Evolutionary conservation across 371 early-diverging fungal species (phyloP).

Genomic region (Batrachochytrium dendrobatidis): DNA sequence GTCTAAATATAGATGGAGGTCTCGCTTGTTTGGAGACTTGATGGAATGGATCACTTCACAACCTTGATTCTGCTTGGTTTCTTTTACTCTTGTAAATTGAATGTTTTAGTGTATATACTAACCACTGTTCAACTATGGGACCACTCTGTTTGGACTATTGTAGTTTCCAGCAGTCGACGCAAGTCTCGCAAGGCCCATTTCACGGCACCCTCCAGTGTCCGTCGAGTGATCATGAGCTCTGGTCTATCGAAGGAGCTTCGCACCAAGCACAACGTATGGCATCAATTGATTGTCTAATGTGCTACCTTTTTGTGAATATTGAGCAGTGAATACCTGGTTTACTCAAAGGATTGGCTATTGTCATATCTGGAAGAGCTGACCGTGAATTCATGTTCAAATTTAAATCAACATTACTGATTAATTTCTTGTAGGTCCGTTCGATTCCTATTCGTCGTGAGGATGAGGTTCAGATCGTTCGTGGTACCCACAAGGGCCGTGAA

Average conservation of each 20-base stretch:
- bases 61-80: no score
- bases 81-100: no score
- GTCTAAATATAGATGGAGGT: no score
- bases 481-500: conserved; percentile 93
- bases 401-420: neutral
- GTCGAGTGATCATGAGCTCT: conserved; percentile 95
- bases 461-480: conserved; percentile 93
- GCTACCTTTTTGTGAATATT: neutral
- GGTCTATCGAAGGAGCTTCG: conserved; percentile 95
- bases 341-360: no score
- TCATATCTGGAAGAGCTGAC: no score
- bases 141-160: no score
- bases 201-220: conserved; percentile 88
- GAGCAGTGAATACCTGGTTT: neutral
- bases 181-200: conserved; percentile 76
- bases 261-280: conserved; percentile 86
- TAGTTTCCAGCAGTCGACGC: conserved; percentile 21
- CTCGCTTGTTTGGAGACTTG: no score
- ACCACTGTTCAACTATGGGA: no score
- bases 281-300: no score
- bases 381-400: neutral
- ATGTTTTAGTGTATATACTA: no score
- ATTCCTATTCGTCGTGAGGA: conserved; percentile 96
- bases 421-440: conserved; percentile 61
- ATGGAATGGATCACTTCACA: no score